Percentiles rank a stretch among this genome's conserved stretches.
Conservation (phyloP, 192 early-diverging fungal species). For the Spinellus fusiger region DNA sequence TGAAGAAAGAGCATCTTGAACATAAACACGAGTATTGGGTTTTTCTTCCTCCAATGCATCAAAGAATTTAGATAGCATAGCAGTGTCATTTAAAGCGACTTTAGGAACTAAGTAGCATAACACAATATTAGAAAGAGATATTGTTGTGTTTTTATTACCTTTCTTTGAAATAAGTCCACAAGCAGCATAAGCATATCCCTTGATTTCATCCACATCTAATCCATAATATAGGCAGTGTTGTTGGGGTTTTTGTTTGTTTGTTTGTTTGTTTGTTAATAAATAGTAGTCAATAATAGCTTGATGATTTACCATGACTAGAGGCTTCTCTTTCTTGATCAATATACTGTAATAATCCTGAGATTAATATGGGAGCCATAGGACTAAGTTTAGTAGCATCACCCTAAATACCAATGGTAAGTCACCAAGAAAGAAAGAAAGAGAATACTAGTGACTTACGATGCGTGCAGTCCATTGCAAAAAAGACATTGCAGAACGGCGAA, state of each 20-base stretch:
- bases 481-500: slow-evolving; percentile 67
- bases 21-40: slow-evolving; percentile 60
- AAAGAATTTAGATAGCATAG: slow-evolving; percentile 65
- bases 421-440: background rate
- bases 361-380: slow-evolving; percentile 58
- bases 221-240: no score
- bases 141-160: slow-evolving; percentile 34
- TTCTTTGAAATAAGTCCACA: slow-evolving; percentile 70
- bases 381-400: slow-evolving; percentile 43
- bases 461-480: slow-evolving; percentile 88
- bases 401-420: slow-evolving; percentile 13
- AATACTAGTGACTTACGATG: slow-evolving; percentile 43
- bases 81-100: slow-evolving; percentile 55
- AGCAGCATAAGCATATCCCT: slow-evolving; percentile 83
- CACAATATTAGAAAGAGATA: background rate
- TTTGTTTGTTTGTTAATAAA: no score
- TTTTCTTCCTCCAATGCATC: slow-evolving; percentile 55
- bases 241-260: no score
- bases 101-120: slow-evolving; percentile 48
- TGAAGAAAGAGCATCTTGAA: slow-evolving; percentile 77
- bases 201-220: slow-evolving; percentile 59
- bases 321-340: slow-evolving; percentile 38
- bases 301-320: slow-evolving; percentile 28
- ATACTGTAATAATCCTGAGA: slow-evolving; percentile 66
- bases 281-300: no score